These are phyloP conservation scores for Macroventuria anomochaeta DNA, from an alignment of 2,329 filamentous ascomycete genomes.

Conservation along the genomic window DNA sequence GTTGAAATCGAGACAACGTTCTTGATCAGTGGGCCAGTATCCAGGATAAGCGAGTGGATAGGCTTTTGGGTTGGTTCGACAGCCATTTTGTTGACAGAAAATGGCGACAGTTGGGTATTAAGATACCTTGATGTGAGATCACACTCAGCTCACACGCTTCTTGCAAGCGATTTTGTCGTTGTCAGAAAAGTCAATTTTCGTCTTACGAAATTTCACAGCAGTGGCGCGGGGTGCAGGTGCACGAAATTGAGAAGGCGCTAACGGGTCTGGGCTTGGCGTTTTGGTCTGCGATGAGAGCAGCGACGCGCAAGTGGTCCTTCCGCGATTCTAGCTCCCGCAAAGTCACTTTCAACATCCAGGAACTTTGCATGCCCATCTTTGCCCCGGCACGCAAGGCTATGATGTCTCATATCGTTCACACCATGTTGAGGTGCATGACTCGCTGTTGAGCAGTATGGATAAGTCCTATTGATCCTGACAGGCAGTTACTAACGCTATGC, in stretches of 20 bases:
- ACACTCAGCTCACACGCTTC: not conserved
- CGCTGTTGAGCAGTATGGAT: not conserved
- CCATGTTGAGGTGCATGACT: slow-evolving; percentile 5
- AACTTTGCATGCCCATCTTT: slow-evolving; percentile 2
- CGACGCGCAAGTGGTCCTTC: slow-evolving; percentile 2
- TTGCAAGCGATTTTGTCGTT: slow-evolving; percentile 2
- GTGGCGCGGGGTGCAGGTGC: slow-evolving; percentile 27
- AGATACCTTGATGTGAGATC: slow-evolving; percentile 6
- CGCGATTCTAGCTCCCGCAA: slow-evolving; percentile 8
- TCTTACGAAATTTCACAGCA: slow-evolving; percentile 24
- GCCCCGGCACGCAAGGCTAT: not conserved
- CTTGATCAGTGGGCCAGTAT: slow-evolving; percentile 91
- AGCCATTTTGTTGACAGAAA: slow-evolving; percentile 29
- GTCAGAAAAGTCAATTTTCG: not conserved
- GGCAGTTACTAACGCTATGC: not conserved
- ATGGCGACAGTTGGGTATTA: slow-evolving; percentile 13
- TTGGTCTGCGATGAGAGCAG: not conserved
- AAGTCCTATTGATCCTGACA: not conserved
- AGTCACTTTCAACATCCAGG: slow-evolving; percentile 15
- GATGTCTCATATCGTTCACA: not conserved
- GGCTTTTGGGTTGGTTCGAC: slow-evolving; percentile 60
- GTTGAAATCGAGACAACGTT: slow-evolving; percentile 87
- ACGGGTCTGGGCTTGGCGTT: slow-evolving; percentile 6
- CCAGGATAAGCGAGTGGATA: slow-evolving; percentile 83
- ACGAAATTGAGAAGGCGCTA: slow-evolving; percentile 7